Percentiles rank a stretch among this genome's conserved stretches.
Conservation (phyloP, 176 grass and related monocot species). For the Cenchrus fungigraminus region DNA sequence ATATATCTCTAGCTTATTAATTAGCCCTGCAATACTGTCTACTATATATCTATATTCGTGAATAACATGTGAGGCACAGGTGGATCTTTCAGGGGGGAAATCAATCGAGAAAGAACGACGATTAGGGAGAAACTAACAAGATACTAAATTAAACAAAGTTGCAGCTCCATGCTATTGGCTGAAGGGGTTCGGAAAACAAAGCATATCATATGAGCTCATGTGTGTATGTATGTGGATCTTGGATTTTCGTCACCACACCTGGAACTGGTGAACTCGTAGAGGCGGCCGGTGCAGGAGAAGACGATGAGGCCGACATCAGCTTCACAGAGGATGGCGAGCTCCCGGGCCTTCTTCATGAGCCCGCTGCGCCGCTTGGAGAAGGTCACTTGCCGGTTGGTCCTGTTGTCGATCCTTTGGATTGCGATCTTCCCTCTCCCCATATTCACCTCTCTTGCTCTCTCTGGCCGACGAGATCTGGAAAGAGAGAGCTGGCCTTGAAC, state of each 20-base stretch:
- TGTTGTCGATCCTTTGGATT: too few species aligned
- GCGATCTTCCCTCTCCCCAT: too few species aligned
- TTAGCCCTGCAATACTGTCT: not conserved
- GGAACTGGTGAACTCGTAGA: constrained; percentile 37
- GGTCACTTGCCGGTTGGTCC: too few species aligned
- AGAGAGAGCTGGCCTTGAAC: too few species aligned
- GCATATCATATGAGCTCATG: not conserved
- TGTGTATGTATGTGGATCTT: not conserved
- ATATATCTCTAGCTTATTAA: not conserved
- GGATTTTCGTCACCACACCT: not conserved
- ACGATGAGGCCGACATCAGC: constrained; percentile 38
- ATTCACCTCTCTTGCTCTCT: too few species aligned
- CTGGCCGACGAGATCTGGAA: too few species aligned
- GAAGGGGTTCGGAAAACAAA: not conserved
- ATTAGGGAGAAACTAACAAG: constrained; percentile 7
- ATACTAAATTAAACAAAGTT: not conserved
- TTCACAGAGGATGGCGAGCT: constrained; percentile 17
- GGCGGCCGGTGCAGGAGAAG: constrained; percentile 46
- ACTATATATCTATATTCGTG: not conserved
- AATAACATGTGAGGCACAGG: not conserved
- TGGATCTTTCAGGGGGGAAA: not conserved
- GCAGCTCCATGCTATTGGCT: not conserved
- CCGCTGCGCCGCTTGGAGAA: too few species aligned
- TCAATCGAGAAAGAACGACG: not conserved
- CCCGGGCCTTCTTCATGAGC: too few species aligned